Conservation (phyloP, 352 stramenopile species). For the Globisporangium irregulare region DNA sequence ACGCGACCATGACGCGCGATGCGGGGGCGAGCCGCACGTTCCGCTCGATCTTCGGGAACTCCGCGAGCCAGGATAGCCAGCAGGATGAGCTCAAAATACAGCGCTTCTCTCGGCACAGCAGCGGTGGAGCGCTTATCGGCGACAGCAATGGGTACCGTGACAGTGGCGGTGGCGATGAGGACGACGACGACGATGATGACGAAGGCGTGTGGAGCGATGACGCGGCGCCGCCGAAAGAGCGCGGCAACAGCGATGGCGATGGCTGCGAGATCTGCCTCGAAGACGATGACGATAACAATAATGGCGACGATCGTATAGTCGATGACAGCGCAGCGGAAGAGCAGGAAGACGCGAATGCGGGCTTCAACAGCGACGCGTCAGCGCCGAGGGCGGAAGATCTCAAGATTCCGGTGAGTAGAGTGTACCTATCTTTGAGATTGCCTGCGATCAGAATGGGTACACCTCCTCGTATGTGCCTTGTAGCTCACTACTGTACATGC, state of each 20-base stretch:
- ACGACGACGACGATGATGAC: conserved; percentile 43
- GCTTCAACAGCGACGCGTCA: not conserved
- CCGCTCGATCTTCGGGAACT: conserved; percentile 59
- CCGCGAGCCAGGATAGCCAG: conserved; percentile 9
- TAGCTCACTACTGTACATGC: not conserved
- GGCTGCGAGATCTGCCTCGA: not conserved
- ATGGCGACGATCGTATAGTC: not conserved
- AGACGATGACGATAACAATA: not conserved
- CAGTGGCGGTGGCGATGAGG: conserved; percentile 19
- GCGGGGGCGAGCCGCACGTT: conserved; percentile 63
- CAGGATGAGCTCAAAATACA: conserved; percentile 18
- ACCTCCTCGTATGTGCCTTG: not conserved
- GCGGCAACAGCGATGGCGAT: conserved; percentile 19
- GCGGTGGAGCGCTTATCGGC: not conserved
- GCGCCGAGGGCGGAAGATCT: not conserved
- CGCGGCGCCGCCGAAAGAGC: conserved; percentile 14
- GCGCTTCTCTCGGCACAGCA: conserved; percentile 12
- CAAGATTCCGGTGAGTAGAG: conserved; percentile 3
- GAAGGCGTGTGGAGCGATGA: conserved; percentile 60
- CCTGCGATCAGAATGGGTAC: not conserved
- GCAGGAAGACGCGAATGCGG: not conserved
- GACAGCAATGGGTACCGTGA: conserved; percentile 3
- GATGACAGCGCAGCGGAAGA: not conserved
- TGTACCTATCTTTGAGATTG: not conserved
- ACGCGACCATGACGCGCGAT: conserved; percentile 41